Evolutionary conservation across 176 grass and related monocot species (phyloP).

Genomic region (sorghum (Sorghum bicolor)): DNA sequence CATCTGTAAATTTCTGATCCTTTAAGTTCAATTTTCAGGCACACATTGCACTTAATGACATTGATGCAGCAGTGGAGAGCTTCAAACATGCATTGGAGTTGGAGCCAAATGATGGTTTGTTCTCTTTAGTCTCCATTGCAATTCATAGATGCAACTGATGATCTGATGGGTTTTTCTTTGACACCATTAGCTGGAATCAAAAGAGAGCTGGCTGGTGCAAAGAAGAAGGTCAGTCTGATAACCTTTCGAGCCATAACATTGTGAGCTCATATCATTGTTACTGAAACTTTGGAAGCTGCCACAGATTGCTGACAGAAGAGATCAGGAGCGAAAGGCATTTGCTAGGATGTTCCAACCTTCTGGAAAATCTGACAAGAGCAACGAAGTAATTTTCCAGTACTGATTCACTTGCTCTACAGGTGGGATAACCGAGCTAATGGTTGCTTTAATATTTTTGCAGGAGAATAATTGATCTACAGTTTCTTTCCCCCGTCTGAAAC

Average conservation of each 20-base stretch:
- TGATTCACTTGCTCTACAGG: not conserved
- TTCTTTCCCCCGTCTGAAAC: slow-evolving; percentile 33
- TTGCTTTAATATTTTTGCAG: slow-evolving; percentile 12
- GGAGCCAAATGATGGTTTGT: slow-evolving; percentile 87
- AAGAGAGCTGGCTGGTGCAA: slow-evolving; percentile 77
- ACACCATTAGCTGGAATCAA: slow-evolving; percentile 71
- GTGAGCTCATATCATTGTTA: not conserved
- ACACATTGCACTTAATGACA: slow-evolving; percentile 91
- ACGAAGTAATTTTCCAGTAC: slow-evolving; percentile 43
- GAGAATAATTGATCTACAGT: slow-evolving; percentile 32
- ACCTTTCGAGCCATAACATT: not conserved
- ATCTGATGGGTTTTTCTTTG: slow-evolving; percentile 15
- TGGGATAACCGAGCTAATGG: not conserved
- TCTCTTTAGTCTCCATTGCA: not conserved
- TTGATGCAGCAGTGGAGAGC: slow-evolving; percentile 85
- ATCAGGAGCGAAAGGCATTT: slow-evolving; percentile 80
- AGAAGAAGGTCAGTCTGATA: slow-evolving; percentile 69
- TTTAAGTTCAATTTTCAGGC: slow-evolving; percentile 53
- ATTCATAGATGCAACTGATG: not conserved
- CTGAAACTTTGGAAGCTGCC: slow-evolving; percentile 11
- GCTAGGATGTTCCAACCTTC: slow-evolving; percentile 90
- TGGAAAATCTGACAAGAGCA: slow-evolving; percentile 55
- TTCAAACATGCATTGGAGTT: slow-evolving; percentile 88
- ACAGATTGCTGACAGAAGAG: slow-evolving; percentile 74
- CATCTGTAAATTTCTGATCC: not conserved